A percentile compares a stretch with the other conserved stretches of the same genome.
Conservation (phyloP, 345 rosid species). For the Diplotaxis tenuifolia region DNA sequence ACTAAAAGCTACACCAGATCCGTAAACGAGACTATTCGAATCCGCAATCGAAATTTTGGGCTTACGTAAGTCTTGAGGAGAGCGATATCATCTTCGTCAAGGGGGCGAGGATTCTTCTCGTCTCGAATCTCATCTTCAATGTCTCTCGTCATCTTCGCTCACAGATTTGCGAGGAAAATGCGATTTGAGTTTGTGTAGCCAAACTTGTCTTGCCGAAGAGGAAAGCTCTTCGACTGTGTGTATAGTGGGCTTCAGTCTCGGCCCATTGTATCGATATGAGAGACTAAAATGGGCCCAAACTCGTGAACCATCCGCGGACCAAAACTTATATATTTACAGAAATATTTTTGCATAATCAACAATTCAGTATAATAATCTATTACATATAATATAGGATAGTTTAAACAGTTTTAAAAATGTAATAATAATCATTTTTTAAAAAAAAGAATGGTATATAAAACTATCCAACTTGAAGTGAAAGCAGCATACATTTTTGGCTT, state of each 20-base stretch:
- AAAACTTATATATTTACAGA: not conserved
- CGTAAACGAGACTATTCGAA: not conserved
- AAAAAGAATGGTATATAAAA: no score
- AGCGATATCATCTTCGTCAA: conserved; percentile 90
- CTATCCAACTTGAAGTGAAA: no score
- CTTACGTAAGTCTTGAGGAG: conserved; percentile 88
- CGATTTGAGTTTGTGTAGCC: not conserved
- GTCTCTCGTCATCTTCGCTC: conserved; percentile 42
- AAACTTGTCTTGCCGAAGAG: conserved; percentile 26
- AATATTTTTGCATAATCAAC: no score
- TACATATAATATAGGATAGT: no score
- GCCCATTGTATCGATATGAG: not conserved
- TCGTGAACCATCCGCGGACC: not conserved
- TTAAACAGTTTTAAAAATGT: no score
- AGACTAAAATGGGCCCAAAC: not conserved
- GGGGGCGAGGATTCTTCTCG: conserved; percentile 88
- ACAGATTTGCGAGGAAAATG: conserved; percentile 3
- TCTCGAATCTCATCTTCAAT: conserved; percentile 66
- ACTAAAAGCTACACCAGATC: conserved; percentile 3
- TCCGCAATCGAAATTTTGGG: not conserved
- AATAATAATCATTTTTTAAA: no score
- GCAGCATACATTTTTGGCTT: no score
- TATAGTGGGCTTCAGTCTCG: not conserved
- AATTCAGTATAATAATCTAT: no score
- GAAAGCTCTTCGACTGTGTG: not conserved